phyloP scores from a whole-genome alignment of 169 alveolate genomes.

The Babesia sp. region DNA sequence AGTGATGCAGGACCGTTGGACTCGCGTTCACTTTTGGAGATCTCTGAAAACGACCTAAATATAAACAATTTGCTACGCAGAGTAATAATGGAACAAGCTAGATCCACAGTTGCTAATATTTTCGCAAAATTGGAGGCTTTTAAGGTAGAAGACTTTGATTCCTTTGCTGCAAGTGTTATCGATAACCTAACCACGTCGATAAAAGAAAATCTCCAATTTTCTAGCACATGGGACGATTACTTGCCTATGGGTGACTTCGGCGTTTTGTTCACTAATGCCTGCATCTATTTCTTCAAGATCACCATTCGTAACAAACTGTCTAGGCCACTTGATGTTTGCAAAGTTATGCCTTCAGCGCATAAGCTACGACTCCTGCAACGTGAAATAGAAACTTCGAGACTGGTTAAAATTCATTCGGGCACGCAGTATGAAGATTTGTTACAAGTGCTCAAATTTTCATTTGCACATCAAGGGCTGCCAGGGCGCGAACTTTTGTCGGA shows the following conservation, averaged over 20 bases:
- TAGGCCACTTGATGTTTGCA: slow-evolving; percentile 21
- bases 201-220: slow-evolving; percentile 9
- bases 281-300: slow-evolving; percentile 29
- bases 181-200: background rate
- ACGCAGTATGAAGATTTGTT: slow-evolving; percentile 19
- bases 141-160: slow-evolving; percentile 3
- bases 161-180: slow-evolving; percentile 2
- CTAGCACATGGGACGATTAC: slow-evolving; percentile 52
- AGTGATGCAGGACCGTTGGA: slow-evolving; percentile 32
- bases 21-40: slow-evolving; percentile 10
- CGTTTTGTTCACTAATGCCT: slow-evolving; percentile 42
- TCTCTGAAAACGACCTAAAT: background rate
- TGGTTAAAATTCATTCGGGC: slow-evolving; percentile 23
- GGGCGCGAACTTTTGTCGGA: slow-evolving; percentile 23
- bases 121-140: slow-evolving; percentile 3
- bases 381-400: slow-evolving; percentile 47
- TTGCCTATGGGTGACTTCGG: slow-evolving; percentile 48
- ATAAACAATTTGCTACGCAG: slow-evolving; percentile 9
- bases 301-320: background rate
- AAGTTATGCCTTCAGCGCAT: slow-evolving; percentile 45
- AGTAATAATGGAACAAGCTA: slow-evolving; percentile 2
- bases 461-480: background rate
- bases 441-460: slow-evolving; percentile 33
- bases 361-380: slow-evolving; percentile 54
- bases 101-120: background rate